phyloP scores from a whole-genome alignment of 2,329 filamentous ascomycete species.

The Epichloe typhina region DNA sequence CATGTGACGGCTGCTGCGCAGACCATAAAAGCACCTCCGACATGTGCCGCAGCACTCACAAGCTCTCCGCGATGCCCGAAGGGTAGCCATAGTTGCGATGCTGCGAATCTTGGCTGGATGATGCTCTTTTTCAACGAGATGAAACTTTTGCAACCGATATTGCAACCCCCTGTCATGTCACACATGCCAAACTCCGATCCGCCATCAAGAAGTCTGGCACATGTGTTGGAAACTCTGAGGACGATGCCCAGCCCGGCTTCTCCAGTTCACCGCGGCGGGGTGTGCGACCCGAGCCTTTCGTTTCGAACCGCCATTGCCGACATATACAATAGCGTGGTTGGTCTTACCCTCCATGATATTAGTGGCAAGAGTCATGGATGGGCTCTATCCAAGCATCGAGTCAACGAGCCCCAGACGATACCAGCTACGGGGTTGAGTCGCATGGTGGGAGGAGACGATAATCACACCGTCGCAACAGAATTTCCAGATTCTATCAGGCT shows the following conservation, averaged over 20 bases:
- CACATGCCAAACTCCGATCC: slow-evolving; percentile 14
- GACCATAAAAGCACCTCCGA: slow-evolving; percentile 7
- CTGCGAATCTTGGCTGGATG: slow-evolving; percentile 39
- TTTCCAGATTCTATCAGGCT: slow-evolving; percentile 25
- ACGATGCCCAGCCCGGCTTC: slow-evolving; percentile 31
- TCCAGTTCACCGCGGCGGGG: slow-evolving; percentile 24
- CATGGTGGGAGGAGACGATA: slow-evolving; percentile 17
- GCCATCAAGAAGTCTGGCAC: slow-evolving; percentile 27
- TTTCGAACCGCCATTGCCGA: slow-evolving; percentile 35
- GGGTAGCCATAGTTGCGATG: slow-evolving; percentile 37
- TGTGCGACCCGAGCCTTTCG: slow-evolving; percentile 35
- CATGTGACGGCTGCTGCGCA: slow-evolving; percentile 11
- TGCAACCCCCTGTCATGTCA: slow-evolving; percentile 19
- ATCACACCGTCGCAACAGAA: slow-evolving; percentile 19
- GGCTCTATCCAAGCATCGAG: slow-evolving; percentile 30
- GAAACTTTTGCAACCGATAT: slow-evolving; percentile 27
- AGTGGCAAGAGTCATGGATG: slow-evolving; percentile 35
- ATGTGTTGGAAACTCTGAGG: slow-evolving; percentile 31
- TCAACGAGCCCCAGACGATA: slow-evolving; percentile 22
- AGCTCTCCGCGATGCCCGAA: slow-evolving; percentile 34
- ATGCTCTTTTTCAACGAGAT: slow-evolving; percentile 38
- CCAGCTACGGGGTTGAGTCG: slow-evolving; percentile 15
- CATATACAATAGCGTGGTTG: slow-evolving; percentile 36
- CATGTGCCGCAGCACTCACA: slow-evolving; percentile 16
- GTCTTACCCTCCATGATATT: slow-evolving; percentile 35